Percentiles rank a stretch among this genome's conserved stretches.
Evolutionary conservation across 78 protist genomes (phyloP).

Genomic region (Dictyostelium discoideum): DNA sequence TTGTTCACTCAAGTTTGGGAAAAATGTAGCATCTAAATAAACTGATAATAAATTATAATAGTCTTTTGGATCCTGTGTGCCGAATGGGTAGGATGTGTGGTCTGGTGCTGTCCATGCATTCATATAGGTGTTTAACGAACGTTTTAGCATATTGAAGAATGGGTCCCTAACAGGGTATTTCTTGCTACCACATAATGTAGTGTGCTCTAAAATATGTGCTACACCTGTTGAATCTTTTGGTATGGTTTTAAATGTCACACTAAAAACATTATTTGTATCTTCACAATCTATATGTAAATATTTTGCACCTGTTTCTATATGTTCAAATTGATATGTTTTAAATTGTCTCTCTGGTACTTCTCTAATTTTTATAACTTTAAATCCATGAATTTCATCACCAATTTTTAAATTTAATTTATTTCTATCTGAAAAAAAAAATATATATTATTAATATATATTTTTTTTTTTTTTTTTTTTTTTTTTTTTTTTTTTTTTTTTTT

Average conservation of each 20-base stretch:
- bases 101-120: slow-evolving; percentile 87
- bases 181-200: slow-evolving; percentile 93
- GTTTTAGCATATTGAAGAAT: slow-evolving; percentile 92
- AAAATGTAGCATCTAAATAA: slow-evolving; percentile 91
- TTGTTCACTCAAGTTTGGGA: slow-evolving; percentile 74
- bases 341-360: slow-evolving; percentile 72
- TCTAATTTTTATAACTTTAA: neutral
- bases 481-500: neutral
- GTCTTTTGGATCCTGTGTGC: slow-evolving; percentile 90
- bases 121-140: slow-evolving; percentile 84
- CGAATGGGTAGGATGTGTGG: slow-evolving; percentile 93
- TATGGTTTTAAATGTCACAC: slow-evolving; percentile 88
- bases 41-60: slow-evolving; percentile 87
- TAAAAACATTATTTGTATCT: slow-evolving; percentile 81
- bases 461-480: neutral
- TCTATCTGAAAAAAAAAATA: slow-evolving; percentile 8
- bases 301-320: slow-evolving; percentile 77
- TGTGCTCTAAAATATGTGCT: slow-evolving; percentile 97
- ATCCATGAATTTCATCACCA: slow-evolving; percentile 68
- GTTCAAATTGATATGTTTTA: slow-evolving; percentile 47
- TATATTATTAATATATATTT: neutral
- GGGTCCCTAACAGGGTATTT: slow-evolving; percentile 94
- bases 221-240: slow-evolving; percentile 90
- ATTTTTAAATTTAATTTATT: neutral
- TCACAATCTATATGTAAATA: slow-evolving; percentile 79